Percentiles rank a stretch among this genome's conserved stretches.
Conservation (phyloP, 2,329 filamentous ascomycete genomes). For the Colletotrichum godetiae region DNA sequence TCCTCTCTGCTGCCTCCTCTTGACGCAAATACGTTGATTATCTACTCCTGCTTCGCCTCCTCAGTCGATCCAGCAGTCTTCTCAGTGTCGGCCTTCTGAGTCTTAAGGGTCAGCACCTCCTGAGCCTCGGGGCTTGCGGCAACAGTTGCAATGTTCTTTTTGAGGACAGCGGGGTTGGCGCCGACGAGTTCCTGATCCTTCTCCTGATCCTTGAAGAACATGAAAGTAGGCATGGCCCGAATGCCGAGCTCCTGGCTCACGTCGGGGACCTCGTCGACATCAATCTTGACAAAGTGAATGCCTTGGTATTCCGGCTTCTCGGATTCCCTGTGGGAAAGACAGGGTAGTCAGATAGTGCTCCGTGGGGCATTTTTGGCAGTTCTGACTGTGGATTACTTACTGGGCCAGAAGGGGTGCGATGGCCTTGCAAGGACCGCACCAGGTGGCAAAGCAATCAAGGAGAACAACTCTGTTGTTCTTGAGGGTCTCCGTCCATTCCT, state of each 20-base stretch:
- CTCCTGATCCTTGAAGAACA: conserved; percentile 83
- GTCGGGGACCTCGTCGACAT: conserved; percentile 84
- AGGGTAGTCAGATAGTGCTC: neutral
- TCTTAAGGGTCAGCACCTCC: neutral
- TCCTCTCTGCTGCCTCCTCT: no score
- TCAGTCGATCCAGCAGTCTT: no score
- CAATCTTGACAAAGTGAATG: conserved; percentile 86
- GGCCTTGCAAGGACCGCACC: conserved; percentile 96
- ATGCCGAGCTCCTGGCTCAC: conserved; percentile 82
- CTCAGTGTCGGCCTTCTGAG: neutral
- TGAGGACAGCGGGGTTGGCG: conserved; percentile 79
- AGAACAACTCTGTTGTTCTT: conserved; percentile 72
- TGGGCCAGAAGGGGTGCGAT: conserved; percentile 76
- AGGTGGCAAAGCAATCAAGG: conserved; percentile 88
- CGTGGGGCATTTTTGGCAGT: no score
- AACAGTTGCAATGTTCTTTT: conserved; percentile 52
- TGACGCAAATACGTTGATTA: no score
- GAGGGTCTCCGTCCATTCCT: conserved; percentile 52
- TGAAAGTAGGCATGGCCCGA: conserved; percentile 93
- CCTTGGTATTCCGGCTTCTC: conserved; percentile 63
- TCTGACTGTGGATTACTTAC: no score
- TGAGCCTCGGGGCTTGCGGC: neutral
- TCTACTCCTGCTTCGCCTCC: no score
- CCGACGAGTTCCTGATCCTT: conserved; percentile 81
- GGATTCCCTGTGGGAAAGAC: neutral